These are phyloP conservation scores for Gentiana macrophylla DNA, from an alignment of 257 asterid species.

Conservation along the genomic window DNA sequence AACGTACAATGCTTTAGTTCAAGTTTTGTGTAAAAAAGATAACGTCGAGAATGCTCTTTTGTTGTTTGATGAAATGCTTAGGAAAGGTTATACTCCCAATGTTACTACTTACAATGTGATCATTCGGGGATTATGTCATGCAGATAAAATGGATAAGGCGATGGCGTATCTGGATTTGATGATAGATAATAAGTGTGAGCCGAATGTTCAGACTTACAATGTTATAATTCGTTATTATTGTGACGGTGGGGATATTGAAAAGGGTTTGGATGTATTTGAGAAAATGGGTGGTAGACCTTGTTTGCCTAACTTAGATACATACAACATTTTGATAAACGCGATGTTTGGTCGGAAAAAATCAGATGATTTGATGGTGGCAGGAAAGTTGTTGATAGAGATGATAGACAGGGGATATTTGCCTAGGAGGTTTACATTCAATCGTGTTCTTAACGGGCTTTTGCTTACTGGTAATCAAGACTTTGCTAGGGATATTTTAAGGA, in stretches of 20 bases:
- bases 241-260: slow-evolving; percentile 74
- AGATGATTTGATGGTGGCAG: slow-evolving; percentile 66
- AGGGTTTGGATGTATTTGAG: slow-evolving; percentile 54
- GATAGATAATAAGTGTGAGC: slow-evolving; percentile 55
- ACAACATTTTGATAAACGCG: slow-evolving; percentile 66
- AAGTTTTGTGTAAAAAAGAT: slow-evolving; percentile 84
- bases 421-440: slow-evolving; percentile 59
- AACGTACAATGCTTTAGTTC: slow-evolving; percentile 77
- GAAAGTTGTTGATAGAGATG: slow-evolving; percentile 79
- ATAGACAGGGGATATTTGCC: slow-evolving; percentile 79
- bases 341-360: slow-evolving; percentile 80
- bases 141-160: slow-evolving; percentile 54
- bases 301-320: slow-evolving; percentile 81
- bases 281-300: slow-evolving; percentile 53
- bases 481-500: slow-evolving; percentile 65
- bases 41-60: slow-evolving; percentile 59
- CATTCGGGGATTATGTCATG: slow-evolving; percentile 81
- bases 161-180: slow-evolving; percentile 50
- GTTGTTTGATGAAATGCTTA: slow-evolving; percentile 61
- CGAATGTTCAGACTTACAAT: slow-evolving; percentile 69
- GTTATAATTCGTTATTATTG: slow-evolving; percentile 68
- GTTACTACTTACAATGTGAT: slow-evolving; percentile 57
- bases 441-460: slow-evolving; percentile 78
- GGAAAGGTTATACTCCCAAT: slow-evolving; percentile 72
- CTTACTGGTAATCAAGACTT: slow-evolving; percentile 81